A percentile compares a stretch with the other conserved stretches of the same genome.
phyloP scores from a whole-genome alignment of 768 basidiomycete genomes.

The Cantharellus cinnabarinus region DNA sequence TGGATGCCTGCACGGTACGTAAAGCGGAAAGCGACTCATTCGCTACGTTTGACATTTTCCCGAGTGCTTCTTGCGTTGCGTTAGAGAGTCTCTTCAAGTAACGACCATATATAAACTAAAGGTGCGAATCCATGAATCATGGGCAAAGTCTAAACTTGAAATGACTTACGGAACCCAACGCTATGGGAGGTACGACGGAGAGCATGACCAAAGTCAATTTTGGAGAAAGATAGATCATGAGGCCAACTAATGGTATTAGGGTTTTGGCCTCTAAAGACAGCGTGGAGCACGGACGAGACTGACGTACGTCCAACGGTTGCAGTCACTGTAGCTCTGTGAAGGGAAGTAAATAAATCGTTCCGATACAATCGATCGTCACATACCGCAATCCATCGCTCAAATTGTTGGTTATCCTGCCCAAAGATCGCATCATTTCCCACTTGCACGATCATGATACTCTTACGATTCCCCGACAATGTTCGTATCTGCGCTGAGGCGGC shows the following conservation, averaged over 20 bases:
- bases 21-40: constrained; percentile 77
- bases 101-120: constrained; percentile 81
- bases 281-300: neutral
- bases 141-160: constrained; percentile 2
- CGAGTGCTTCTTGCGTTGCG: constrained; percentile 82
- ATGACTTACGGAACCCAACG: constrained; percentile 53
- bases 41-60: constrained; percentile 88
- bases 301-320: constrained; percentile 70
- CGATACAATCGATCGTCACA: constrained; percentile 2
- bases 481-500: constrained; percentile 75
- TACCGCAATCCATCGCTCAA: constrained; percentile 27
- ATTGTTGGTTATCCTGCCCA: constrained; percentile 23
- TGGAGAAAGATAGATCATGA: constrained; percentile 87
- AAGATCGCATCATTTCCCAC: neutral
- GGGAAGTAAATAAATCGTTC: constrained; percentile 1
- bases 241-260: constrained; percentile 37
- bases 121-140: neutral
- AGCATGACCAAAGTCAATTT: constrained; percentile 84
- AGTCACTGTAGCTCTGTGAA: constrained; percentile 64
- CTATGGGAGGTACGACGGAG: constrained; percentile 72
- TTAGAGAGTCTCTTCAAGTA: constrained; percentile 85
- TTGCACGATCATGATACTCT: constrained; percentile 4
- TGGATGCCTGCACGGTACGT: constrained; percentile 80
- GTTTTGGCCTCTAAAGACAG: neutral
- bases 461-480: constrained; percentile 88